Conservation (phyloP, 1,139 yeast species). For the Petasospora rhodanensis region DNA sequence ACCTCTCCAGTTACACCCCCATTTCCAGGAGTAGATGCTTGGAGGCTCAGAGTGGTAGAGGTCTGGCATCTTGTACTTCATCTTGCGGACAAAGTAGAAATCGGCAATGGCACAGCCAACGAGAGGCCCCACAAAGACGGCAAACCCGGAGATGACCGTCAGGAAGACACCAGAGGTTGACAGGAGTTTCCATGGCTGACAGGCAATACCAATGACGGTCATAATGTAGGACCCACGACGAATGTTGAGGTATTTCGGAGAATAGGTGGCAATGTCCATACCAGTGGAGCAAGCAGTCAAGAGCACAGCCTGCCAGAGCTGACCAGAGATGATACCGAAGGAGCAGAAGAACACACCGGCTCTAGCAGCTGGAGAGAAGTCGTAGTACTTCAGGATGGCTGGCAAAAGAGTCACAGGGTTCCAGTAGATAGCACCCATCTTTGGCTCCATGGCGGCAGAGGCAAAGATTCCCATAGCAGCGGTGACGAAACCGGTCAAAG, state of each 20-base stretch:
- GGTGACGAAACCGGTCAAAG: constrained; percentile 27
- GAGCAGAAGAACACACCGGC: constrained; percentile 33
- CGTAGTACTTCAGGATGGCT: constrained; percentile 26
- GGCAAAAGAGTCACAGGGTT: constrained; percentile 30
- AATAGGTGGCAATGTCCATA: constrained; percentile 32
- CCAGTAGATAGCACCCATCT: constrained; percentile 31
- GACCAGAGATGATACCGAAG: constrained; percentile 31
- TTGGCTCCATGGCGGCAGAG: constrained; percentile 33
- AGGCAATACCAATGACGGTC: constrained; percentile 25
- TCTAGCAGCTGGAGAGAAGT: constrained; percentile 26
- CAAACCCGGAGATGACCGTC: constrained; percentile 31
- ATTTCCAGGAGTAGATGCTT: constrained; percentile 31
- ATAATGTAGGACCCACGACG: constrained; percentile 28
- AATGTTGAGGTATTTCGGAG: constrained; percentile 32
- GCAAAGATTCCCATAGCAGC: constrained; percentile 27
- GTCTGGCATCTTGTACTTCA: constrained; percentile 25
- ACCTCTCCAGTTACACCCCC: constrained; percentile 36
- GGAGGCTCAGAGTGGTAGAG: constrained; percentile 23
- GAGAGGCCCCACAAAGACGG: constrained; percentile 31
- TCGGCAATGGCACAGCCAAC: constrained; percentile 30
- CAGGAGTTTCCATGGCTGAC: constrained; percentile 35
- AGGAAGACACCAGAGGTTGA: constrained; percentile 25
- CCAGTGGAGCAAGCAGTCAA: constrained; percentile 27
- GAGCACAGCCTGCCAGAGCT: constrained; percentile 31
- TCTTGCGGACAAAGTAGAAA: constrained; percentile 26